These are phyloP conservation scores for Babesia gibsoni DNA, from an alignment of 169 alveolate species.

Conservation along the genomic window DNA sequence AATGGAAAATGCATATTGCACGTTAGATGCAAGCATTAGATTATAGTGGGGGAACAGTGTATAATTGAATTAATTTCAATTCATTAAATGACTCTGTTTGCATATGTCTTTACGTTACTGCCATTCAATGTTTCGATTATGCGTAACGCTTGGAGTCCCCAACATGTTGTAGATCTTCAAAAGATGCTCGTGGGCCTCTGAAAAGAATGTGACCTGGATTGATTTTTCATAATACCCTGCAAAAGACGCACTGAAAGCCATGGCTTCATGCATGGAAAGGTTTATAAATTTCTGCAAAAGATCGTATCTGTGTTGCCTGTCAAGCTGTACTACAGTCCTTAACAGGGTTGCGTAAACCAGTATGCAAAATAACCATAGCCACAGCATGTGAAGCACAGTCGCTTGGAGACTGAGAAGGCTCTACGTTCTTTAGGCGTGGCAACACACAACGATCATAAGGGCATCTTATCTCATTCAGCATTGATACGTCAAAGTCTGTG, in stretches of 20 bases:
- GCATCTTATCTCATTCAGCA: slow-evolving; percentile 1
- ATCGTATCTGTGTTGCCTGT: background rate
- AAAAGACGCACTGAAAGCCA: background rate
- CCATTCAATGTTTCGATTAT: too few relatives aligned
- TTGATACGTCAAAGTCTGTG: background rate
- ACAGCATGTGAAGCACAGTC: slow-evolving; percentile 7
- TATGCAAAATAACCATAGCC: slow-evolving; percentile 14
- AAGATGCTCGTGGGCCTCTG: slow-evolving; percentile 17
- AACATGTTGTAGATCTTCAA: slow-evolving; percentile 8
- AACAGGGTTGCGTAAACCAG: slow-evolving; percentile 21
- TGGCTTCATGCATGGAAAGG: background rate
- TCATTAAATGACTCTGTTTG: too few relatives aligned
- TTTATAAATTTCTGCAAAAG: slow-evolving; percentile 8
- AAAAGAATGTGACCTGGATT: background rate
- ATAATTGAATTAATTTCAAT: too few relatives aligned
- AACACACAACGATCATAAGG: background rate
- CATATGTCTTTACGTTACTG: too few relatives aligned
- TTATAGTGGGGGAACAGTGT: too few relatives aligned
- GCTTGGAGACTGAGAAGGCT: background rate
- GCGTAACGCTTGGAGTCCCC: too few relatives aligned
- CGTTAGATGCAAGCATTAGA: too few relatives aligned
- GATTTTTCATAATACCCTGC: background rate
- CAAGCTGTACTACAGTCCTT: slow-evolving; percentile 14
- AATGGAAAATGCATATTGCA: too few relatives aligned
- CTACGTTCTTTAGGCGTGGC: background rate